These are phyloP conservation scores for Picea glauca DNA, from an alignment of 75 land plant species.

Conservation along the genomic window DNA sequence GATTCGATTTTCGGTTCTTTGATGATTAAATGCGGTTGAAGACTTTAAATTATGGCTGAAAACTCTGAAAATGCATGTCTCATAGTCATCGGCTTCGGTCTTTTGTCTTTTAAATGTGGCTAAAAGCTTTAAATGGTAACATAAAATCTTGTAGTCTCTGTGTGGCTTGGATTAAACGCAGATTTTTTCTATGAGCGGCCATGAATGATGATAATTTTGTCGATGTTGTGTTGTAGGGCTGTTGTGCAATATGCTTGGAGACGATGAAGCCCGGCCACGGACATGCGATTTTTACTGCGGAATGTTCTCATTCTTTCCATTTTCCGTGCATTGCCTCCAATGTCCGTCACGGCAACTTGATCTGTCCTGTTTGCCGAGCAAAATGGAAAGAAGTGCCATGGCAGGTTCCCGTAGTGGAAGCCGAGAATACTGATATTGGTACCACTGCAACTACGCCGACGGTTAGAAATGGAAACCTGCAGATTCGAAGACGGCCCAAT, in stretches of 20 bases:
- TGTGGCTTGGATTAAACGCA: too few relatives aligned
- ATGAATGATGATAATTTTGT: too few relatives aligned
- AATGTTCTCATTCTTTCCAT: constrained; percentile 86
- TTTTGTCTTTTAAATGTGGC: too few relatives aligned
- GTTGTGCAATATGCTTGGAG: constrained; percentile 83
- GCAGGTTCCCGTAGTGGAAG: constrained; percentile 25
- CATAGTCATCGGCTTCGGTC: too few relatives aligned
- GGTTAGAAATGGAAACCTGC: not conserved
- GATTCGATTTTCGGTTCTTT: too few relatives aligned
- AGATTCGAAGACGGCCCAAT: not conserved
- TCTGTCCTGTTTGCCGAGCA: constrained; percentile 73
- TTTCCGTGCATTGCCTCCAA: constrained; percentile 70
- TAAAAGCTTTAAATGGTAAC: too few relatives aligned
- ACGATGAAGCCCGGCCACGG: constrained; percentile 39
- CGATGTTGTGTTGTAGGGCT: constrained; percentile 24
- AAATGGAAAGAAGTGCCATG: constrained; percentile 66
- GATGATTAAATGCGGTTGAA: too few relatives aligned
- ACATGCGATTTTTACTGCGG: constrained; percentile 77
- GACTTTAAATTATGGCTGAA: too few relatives aligned
- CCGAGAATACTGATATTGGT: not conserved
- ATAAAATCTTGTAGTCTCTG: too few relatives aligned
- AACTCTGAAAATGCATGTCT: too few relatives aligned
- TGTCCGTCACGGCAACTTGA: constrained; percentile 34
- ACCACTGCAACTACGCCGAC: not conserved
- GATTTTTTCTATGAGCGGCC: too few relatives aligned